Percentiles rank a stretch among this genome's conserved stretches.
Conservation (phyloP, 768 basidiomycete genomes). For the Pleurotus pulmonarius region DNA sequence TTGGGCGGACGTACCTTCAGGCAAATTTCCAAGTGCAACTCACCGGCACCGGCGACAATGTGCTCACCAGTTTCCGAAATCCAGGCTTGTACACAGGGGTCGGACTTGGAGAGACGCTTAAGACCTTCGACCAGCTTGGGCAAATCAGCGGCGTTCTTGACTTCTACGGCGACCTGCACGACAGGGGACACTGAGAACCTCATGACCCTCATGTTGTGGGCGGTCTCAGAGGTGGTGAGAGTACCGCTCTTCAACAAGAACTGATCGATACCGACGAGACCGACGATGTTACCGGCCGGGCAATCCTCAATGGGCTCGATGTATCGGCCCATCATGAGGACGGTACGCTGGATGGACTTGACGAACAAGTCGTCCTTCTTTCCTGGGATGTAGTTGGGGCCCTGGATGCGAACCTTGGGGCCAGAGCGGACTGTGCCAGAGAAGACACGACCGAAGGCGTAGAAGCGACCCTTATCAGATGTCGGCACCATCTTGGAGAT, state of each 20-base stretch:
- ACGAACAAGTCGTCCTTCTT: slow-evolving; percentile 98
- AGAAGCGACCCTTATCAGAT: slow-evolving; percentile 99
- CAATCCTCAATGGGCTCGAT: slow-evolving; percentile 99
- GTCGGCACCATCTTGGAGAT: slow-evolving; percentile 99
- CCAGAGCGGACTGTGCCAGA: slow-evolving; percentile 96
- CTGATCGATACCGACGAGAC: slow-evolving; percentile 99
- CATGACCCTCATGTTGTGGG: slow-evolving; percentile 99
- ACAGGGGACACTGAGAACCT: slow-evolving; percentile 99
- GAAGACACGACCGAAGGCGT: slow-evolving; percentile 99
- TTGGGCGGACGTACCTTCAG: slow-evolving; percentile 66
- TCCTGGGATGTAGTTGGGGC: slow-evolving; percentile 97
- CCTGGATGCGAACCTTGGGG: slow-evolving; percentile 99
- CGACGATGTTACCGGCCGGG: slow-evolving; percentile 97
- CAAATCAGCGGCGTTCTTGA: slow-evolving; percentile 98
- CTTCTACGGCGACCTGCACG: slow-evolving; percentile 98
- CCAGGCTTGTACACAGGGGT: slow-evolving; percentile 98
- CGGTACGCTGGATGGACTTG: slow-evolving; percentile 98
- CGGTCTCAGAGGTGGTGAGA: slow-evolving; percentile 95
- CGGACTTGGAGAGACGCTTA: slow-evolving; percentile 99
- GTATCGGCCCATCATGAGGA: slow-evolving; percentile 99
- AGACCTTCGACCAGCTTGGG: slow-evolving; percentile 99
- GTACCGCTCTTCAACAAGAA: slow-evolving; percentile 99
- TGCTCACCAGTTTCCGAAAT: slow-evolving; percentile 92
- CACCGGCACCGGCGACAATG: slow-evolving; percentile 99
- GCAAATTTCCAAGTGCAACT: slow-evolving; percentile 99